Percentiles rank a stretch among this genome's conserved stretches.
These are phyloP conservation scores for Suillus cothurnatus DNA, from an alignment of 768 basidiomycete genomes.

Conservation along the genomic window DNA sequence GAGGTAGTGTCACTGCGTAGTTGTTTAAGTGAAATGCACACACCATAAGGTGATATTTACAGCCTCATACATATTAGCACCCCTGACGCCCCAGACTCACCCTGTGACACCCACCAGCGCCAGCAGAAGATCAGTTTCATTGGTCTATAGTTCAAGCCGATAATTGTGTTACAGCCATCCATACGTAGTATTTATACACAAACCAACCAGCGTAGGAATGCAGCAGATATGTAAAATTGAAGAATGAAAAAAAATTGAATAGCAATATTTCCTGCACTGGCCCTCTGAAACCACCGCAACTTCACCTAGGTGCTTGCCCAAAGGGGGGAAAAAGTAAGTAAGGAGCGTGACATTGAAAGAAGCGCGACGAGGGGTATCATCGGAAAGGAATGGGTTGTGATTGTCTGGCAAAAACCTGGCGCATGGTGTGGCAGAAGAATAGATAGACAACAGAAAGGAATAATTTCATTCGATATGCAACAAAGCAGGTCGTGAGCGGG, in stretches of 20 bases:
- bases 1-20: no score
- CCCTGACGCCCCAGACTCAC: no score
- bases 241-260: slow-evolving; percentile 18
- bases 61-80: no score
- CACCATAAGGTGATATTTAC: no score
- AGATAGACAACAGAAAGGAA: slow-evolving; percentile 36
- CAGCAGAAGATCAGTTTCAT: slow-evolving; percentile 18
- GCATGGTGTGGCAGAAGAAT: slow-evolving; percentile 27
- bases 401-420: slow-evolving; percentile 28
- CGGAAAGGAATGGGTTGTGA: slow-evolving; percentile 28
- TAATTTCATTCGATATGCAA: slow-evolving; percentile 33
- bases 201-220: slow-evolving; percentile 33
- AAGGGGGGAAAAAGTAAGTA: slow-evolving; percentile 11
- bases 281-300: slow-evolving; percentile 21
- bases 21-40: no score
- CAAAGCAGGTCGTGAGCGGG: slow-evolving; percentile 45
- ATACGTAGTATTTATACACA: slow-evolving; percentile 43
- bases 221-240: slow-evolving; percentile 29
- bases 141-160: slow-evolving; percentile 37
- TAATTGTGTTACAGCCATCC: slow-evolving; percentile 40
- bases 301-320: slow-evolving; percentile 25
- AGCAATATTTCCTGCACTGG: slow-evolving; percentile 35
- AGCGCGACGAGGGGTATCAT: slow-evolving; percentile 34
- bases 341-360: slow-evolving; percentile 23
- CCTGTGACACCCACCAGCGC: no score